Conservation (phyloP, 305 asterid species). For the Solanum hybrid region DNA sequence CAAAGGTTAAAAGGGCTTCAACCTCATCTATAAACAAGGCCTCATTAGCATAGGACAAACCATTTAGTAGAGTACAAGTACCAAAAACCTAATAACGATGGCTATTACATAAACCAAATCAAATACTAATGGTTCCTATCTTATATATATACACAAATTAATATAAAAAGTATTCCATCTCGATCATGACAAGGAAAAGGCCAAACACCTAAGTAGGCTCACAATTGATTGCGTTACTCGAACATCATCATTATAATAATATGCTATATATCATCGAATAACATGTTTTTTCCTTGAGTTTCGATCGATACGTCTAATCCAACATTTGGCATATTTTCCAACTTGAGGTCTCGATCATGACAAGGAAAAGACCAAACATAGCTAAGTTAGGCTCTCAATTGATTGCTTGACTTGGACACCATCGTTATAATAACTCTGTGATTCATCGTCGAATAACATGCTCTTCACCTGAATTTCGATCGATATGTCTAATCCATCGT, state of each 20-base stretch:
- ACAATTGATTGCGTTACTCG: background rate
- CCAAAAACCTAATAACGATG: background rate
- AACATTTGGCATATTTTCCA: slow-evolving; percentile 4
- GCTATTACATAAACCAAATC: background rate
- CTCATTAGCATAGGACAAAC: background rate
- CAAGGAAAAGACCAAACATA: background rate
- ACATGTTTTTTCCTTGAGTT: slow-evolving; percentile 21
- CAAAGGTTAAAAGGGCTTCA: background rate
- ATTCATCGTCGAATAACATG: slow-evolving; percentile 21
- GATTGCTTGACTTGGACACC: background rate
- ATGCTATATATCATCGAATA: slow-evolving; percentile 8
- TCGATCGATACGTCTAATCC: slow-evolving; percentile 22
- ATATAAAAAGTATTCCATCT: background rate
- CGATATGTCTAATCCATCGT: slow-evolving; percentile 25
- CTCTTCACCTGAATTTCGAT: slow-evolving; percentile 22
- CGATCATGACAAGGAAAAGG: background rate
- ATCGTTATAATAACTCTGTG: background rate
- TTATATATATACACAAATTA: background rate
- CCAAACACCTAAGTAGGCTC: background rate
- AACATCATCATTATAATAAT: background rate
- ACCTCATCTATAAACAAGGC: background rate
- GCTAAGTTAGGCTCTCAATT: background rate
- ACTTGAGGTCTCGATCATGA: background rate
- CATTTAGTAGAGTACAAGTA: background rate
- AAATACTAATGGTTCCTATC: background rate